phyloP scores from a whole-genome alignment of 495 filamentous ascomycete species.

The Podospora pseudocomata region DNA sequence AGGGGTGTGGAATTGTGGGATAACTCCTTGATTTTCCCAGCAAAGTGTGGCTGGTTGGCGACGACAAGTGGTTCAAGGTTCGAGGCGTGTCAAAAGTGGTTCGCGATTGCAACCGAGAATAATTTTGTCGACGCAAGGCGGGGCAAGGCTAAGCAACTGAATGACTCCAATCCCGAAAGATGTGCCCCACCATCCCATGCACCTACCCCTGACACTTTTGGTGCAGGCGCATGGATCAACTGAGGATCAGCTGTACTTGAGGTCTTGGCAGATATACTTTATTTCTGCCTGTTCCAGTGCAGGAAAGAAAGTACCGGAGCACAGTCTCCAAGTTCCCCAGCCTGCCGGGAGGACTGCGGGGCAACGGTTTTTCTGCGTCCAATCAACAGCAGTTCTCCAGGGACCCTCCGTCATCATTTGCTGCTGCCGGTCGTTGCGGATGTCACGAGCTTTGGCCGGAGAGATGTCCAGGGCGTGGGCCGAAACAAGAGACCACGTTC shows the following conservation, averaged over 20 bases:
- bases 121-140: slow-evolving; percentile 19
- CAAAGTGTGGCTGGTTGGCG: background rate
- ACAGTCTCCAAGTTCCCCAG: background rate
- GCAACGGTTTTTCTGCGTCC: background rate
- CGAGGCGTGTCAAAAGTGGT: background rate
- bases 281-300: background rate
- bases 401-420: slow-evolving; percentile 21
- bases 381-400: slow-evolving; percentile 15
- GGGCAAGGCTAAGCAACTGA: slow-evolving; percentile 8
- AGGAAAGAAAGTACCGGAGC: background rate
- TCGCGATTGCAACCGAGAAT: background rate
- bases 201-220: background rate
- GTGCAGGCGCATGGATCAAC: background rate
- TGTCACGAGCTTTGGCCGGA: background rate
- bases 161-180: slow-evolving; percentile 11
- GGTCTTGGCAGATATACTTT: slow-evolving; percentile 4
- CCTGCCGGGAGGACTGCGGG: slow-evolving; percentile 7
- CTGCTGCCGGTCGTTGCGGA: background rate
- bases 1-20: background rate
- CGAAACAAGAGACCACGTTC: background rate
- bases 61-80: background rate
- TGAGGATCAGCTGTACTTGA: background rate
- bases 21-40: background rate
- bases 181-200: slow-evolving; percentile 22
- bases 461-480: background rate